phyloP scores from a whole-genome alignment of 1,284 basidiomycete genomes.

The Pterulicium gracile region DNA sequence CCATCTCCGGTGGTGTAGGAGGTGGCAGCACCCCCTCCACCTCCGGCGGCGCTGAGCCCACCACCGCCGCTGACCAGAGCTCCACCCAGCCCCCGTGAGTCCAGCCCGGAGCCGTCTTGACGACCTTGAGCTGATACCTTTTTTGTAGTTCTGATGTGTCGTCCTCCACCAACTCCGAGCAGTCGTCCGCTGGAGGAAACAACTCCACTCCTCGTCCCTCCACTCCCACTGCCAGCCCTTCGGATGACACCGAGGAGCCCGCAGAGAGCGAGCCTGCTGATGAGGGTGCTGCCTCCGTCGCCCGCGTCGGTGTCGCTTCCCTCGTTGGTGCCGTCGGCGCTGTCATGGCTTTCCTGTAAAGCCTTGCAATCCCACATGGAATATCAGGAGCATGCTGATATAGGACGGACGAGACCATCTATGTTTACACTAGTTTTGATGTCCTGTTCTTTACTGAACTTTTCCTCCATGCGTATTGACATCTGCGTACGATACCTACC shows the following conservation, averaged over 20 bases:
- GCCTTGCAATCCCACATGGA: too few relatives aligned
- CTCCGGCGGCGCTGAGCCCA: constrained; percentile 8
- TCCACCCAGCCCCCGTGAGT: too few relatives aligned
- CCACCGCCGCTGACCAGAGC: constrained; percentile 12
- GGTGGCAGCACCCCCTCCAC: constrained; percentile 3
- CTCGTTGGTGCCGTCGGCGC: constrained; percentile 36
- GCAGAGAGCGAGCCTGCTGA: too few relatives aligned
- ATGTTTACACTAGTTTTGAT: too few relatives aligned
- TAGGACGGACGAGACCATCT: too few relatives aligned
- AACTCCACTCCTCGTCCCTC: constrained; percentile 12
- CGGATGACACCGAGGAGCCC: constrained; percentile 11
- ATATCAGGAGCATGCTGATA: too few relatives aligned
- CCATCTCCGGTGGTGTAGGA: not conserved
- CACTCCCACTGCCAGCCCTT: constrained; percentile 9
- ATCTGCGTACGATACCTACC: too few relatives aligned
- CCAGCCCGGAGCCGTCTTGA: too few relatives aligned
- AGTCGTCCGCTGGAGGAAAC: constrained; percentile 11
- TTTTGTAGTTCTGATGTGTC: constrained; percentile 12
- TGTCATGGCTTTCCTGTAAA: constrained; percentile 32
- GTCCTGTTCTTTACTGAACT: too few relatives aligned
- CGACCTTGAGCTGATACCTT: too few relatives aligned
- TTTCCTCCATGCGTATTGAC: too few relatives aligned
- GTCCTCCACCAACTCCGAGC: constrained; percentile 10
- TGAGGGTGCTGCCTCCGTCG: constrained; percentile 11
- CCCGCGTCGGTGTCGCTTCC: constrained; percentile 23